phyloP scores from a whole-genome alignment of 495 filamentous ascomycete genomes.

The Podospora anserina region DNA sequence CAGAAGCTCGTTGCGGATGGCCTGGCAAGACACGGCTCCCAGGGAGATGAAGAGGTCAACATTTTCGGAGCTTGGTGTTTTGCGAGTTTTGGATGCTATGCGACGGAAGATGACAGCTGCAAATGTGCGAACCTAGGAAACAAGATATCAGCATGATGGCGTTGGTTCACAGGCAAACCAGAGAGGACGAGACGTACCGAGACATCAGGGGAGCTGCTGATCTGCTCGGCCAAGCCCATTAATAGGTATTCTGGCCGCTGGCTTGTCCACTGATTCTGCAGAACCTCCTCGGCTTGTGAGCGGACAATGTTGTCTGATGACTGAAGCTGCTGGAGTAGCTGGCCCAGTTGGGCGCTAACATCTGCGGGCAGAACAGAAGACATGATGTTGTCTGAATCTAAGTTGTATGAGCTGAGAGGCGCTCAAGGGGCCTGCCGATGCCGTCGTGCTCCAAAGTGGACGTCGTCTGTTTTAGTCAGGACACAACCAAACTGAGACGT shows the following conservation, averaged over 20 bases:
- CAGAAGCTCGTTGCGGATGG: conserved; percentile 78
- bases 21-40: conserved; percentile 61
- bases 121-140: conserved; percentile 71
- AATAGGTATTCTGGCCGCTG: conserved; percentile 78
- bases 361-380: conserved; percentile 79
- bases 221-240: conserved; percentile 92
- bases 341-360: conserved; percentile 73
- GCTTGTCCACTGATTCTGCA: conserved; percentile 84
- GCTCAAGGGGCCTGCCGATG: neutral
- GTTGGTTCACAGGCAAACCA: conserved; percentile 7
- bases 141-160: conserved; percentile 7
- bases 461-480: neutral
- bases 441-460: neutral
- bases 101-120: conserved; percentile 91
- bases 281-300: conserved; percentile 79
- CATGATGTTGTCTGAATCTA: neutral
- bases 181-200: conserved; percentile 55
- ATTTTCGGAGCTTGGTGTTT: conserved; percentile 65
- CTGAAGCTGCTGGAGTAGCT: conserved; percentile 81
- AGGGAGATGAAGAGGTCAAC: conserved; percentile 82
- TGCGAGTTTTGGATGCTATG: conserved; percentile 82
- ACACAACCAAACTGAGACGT: neutral
- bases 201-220: conserved; percentile 61
- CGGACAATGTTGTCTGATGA: conserved; percentile 86
- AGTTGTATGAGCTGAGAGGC: neutral